Base-by-base conservation (phyloP, 371 early-diverging fungal genomes). In the Cokeromyces recurvatus region DNA sequence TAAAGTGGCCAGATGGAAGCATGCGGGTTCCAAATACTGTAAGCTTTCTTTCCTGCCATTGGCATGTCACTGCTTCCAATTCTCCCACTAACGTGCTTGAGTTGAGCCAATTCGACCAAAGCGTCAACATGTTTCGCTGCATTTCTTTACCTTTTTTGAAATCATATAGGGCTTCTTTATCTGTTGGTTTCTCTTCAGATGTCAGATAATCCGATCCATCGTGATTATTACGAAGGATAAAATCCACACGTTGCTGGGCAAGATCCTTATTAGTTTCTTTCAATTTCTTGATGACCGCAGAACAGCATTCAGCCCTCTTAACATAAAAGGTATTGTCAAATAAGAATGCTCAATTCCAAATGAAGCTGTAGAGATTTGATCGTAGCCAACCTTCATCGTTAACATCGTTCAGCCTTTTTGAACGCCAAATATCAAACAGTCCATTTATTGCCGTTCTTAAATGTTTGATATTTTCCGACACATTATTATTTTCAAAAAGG, bases 221-320 rank as follows among this genome's bases (percentile, higher is more conserved):
- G 20, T 43, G 20, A 14, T 32, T 43, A 16, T 27, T 32, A 32
- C 32, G 31, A 1, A 43, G 17, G 14, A 42, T 42, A 25, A 42
- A 42, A 42, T 42, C 31, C 17, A 42, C 31, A 25, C 42, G 42
- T 27, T 42, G 42, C 25, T 42, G 42, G 0, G 42, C 42, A 25
- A 42, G 7, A 11, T 42, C 31, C 25, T 42, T 17, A 25, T 25
- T 42, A 5, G 25, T 5, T 2, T 22, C 42, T 29, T 42, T 0
- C n/a, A 43, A 3, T 4, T 43, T 32, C 8, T 6, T 21, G 16
- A 32, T 43, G 9, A 43, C 34, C 0, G 21, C 43, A 32, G 32
- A 43, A 5, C 22, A 32, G 10, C 43, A 31, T 20, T 32, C 34
- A 32, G 43, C 43, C 15, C 43, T 43, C 34, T 32, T 32, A 6